phyloP scores from a whole-genome alignment of 495 filamentous ascomycete genomes.

The Lindgomyces ingoldianus region DNA sequence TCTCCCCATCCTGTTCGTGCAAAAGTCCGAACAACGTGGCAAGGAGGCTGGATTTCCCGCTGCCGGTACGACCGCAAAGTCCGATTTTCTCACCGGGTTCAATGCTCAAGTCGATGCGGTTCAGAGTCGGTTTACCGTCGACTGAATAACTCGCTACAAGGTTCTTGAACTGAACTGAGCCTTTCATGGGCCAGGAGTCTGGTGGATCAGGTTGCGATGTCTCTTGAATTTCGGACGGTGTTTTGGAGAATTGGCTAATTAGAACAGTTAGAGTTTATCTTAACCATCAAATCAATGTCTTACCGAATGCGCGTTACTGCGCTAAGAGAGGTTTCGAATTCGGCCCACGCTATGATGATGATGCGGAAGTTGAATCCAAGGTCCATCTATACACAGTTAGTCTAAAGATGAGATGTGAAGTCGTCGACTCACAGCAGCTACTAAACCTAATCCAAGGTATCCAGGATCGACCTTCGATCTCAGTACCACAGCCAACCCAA shows the following conservation, averaged over 20 bases:
- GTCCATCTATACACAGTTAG: conserved; percentile 13
- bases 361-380: conserved; percentile 18
- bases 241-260: conserved; percentile 20
- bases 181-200: conserved; percentile 20
- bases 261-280: no score
- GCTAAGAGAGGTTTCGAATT: conserved; percentile 29
- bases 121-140: conserved; percentile 45
- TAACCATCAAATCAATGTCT: no score
- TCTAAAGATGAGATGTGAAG: not conserved
- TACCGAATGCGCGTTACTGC: conserved; percentile 31
- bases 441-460: conserved; percentile 27
- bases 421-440: conserved; percentile 8
- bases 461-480: conserved; percentile 24
- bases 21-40: conserved; percentile 59
- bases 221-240: conserved; percentile 14
- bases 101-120: conserved; percentile 54
- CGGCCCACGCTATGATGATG: conserved; percentile 26
- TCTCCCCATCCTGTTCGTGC: conserved; percentile 49
- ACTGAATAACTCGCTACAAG: conserved; percentile 22
- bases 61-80: conserved; percentile 64
- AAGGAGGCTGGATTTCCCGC: conserved; percentile 63
- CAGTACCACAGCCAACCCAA: conserved; percentile 15
- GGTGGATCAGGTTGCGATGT: conserved; percentile 3
- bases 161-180: conserved; percentile 15
- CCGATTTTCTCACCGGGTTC: conserved; percentile 57